A percentile compares a stretch with the other conserved stretches of the same genome.
phyloP scores from a whole-genome alignment of 805 yeast species.

The Ogataea henricii region DNA sequence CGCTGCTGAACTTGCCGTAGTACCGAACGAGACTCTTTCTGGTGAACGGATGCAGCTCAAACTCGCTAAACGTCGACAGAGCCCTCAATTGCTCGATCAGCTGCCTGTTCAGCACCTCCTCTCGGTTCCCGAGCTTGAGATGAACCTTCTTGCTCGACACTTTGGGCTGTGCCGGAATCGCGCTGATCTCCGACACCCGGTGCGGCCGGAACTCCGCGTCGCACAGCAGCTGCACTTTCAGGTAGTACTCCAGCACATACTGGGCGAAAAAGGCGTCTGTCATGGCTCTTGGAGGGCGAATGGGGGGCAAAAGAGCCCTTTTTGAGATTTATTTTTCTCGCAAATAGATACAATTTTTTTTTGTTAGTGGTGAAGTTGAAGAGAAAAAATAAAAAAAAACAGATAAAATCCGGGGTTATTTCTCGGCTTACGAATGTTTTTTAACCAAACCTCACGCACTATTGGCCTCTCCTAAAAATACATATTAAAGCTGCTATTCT shows the following conservation, averaged over 20 bases:
- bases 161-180: conserved; percentile 24
- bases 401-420: conserved; percentile 7
- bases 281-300: not conserved
- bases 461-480: too few species aligned
- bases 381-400: too few species aligned
- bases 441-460: too few species aligned
- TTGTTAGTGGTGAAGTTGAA: too few species aligned
- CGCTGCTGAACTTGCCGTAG: conserved; percentile 16
- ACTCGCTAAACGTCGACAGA: conserved; percentile 18
- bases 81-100: conserved; percentile 19
- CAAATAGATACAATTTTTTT: too few species aligned
- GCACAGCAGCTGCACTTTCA: conserved; percentile 29
- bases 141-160: conserved; percentile 22
- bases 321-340: not conserved
- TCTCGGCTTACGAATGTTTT: not conserved
- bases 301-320: not conserved
- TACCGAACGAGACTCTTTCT: conserved; percentile 16
- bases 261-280: conserved; percentile 17
- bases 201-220: conserved; percentile 24
- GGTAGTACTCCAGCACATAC: conserved; percentile 29
- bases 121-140: conserved; percentile 25
- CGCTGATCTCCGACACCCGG: conserved; percentile 23
- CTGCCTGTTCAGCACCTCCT: conserved; percentile 27
- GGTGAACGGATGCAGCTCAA: conserved; percentile 19
- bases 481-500: conserved; percentile 5